Evolutionary conservation across 352 stramenopile species (phyloP), one percentile per base, ranked within the genome.

Genomic region (Lagenidium giganteum): DNA sequence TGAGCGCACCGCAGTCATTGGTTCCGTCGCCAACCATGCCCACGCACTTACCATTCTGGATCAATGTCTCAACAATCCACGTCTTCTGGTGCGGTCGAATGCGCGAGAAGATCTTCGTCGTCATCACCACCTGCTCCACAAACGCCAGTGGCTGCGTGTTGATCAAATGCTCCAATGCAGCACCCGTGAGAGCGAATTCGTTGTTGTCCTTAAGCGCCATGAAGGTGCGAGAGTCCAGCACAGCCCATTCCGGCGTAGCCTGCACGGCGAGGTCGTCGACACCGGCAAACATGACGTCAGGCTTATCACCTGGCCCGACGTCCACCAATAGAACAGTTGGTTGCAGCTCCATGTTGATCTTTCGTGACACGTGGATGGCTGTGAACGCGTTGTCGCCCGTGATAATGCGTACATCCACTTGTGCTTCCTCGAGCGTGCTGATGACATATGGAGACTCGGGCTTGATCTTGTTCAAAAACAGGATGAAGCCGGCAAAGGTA

Each of bases 401-500:
- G 34, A 97, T 83, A 36, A 97, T 96, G 13, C 71, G 76, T 28
- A 87, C 75, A 37, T 85, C 64, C 14, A 97, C 64, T 5, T 75
- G 64, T 22, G 79, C 84, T 37, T 80, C 67, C 13, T 86, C 61
- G 1, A 97, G 62, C 16, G 86, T 64, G 22, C 56, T 48, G 31
- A 97, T 82, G 0, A 96, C 87, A 34, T 77, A 78, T 14, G 67
- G 64, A 1, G 84, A 76, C 35, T 96, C 81, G n/a, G 74, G 54
- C 47, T 94, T 95, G 42, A 97, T 76, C 42, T 81, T 66, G 57
- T 97, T 97, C 16, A 84, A 53, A 58, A 96, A 97, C 6, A 95
- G 66, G 17, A 96, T 55, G 27, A 96, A 86, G 20, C 90, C 88
- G 14, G 86, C 11, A 53, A 96, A 96, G 18, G 49, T 58, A 3